Evolutionary conservation across 352 stramenopile species (phyloP).

Genomic region (Phytophthora sp.): DNA sequence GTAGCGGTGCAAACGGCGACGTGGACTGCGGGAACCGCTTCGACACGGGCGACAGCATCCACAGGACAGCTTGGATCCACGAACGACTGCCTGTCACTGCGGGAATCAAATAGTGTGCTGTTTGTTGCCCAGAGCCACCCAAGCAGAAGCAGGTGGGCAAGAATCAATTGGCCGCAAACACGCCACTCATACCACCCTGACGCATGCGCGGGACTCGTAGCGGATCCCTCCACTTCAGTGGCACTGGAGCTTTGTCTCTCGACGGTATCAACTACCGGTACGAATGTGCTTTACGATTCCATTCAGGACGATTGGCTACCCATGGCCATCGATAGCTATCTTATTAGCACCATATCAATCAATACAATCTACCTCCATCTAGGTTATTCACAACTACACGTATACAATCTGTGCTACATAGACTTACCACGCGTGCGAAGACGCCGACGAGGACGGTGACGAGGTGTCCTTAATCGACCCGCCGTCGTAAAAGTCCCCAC

Average conservation of each 20-base stretch:
- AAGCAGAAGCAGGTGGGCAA: no score
- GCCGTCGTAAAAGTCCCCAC: constrained; percentile 13
- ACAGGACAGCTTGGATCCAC: no score
- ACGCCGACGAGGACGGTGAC: constrained; percentile 20
- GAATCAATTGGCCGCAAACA: no score
- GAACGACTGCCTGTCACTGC: no score
- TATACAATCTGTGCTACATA: constrained; percentile 4
- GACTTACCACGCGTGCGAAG: constrained; percentile 22
- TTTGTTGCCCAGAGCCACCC: constrained; percentile 16
- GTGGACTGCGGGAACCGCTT: no score
- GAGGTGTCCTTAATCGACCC: constrained; percentile 30
- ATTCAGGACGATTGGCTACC: constrained; percentile 1
- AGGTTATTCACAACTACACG: no score
- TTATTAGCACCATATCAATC: constrained; percentile 9
- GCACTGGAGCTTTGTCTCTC: constrained; percentile 9
- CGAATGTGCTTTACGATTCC: background rate
- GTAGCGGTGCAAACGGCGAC: no score
- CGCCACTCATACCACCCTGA: constrained; percentile 21
- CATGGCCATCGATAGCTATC: background rate
- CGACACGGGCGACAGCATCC: no score
- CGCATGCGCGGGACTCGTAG: constrained; percentile 11
- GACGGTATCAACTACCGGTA: constrained; percentile 2
- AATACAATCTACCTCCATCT: no score
- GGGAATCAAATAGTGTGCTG: constrained; percentile 3
- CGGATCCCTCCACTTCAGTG: constrained; percentile 1